These are phyloP conservation scores for Myochromella boudieri DNA, from an alignment of 768 basidiomycete genomes.

Conservation along the genomic window DNA sequence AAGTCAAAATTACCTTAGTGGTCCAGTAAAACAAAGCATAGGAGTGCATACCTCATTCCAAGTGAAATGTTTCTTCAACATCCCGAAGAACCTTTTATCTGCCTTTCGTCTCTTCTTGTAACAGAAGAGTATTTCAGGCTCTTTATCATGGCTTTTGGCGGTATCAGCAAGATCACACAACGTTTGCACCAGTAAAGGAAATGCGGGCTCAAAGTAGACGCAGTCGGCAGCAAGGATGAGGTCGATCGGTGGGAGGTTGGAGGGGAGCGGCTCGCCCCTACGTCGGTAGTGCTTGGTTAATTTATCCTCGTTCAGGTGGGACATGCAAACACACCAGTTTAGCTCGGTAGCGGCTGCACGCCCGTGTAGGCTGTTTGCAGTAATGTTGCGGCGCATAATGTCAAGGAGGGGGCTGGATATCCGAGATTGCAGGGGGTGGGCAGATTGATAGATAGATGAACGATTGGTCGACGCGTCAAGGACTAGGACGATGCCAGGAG, in stretches of 20 bases:
- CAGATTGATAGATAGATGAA: not conserved
- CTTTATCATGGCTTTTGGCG: slow-evolving; percentile 13
- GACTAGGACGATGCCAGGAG: not conserved
- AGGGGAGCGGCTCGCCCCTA: slow-evolving; percentile 68
- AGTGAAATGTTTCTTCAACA: slow-evolving; percentile 13
- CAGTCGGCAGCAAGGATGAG: slow-evolving; percentile 90
- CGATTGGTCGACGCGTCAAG: not conserved
- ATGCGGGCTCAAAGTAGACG: slow-evolving; percentile 93
- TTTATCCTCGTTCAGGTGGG: slow-evolving; percentile 6
- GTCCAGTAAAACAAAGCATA: not conserved
- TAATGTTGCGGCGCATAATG: slow-evolving; percentile 77
- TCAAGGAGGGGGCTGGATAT: slow-evolving; percentile 63
- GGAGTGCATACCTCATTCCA: slow-evolving; percentile 14
- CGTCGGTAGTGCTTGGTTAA: slow-evolving; percentile 11
- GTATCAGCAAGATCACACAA: slow-evolving; percentile 58
- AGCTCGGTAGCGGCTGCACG: slow-evolving; percentile 66
- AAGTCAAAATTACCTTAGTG: not conserved
- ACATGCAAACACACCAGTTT: slow-evolving; percentile 62
- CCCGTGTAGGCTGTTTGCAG: slow-evolving; percentile 56
- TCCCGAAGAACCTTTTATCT: slow-evolving; percentile 17
- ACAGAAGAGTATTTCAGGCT: slow-evolving; percentile 80
- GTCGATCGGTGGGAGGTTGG: slow-evolving; percentile 49
- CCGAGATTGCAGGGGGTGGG: slow-evolving; percentile 6
- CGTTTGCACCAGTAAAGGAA: slow-evolving; percentile 83
- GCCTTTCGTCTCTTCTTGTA: slow-evolving; percentile 90